These are phyloP conservation scores for Boletellus deceptivus DNA, from an alignment of 1,284 basidiomycete genomes.

Conservation along the genomic window DNA sequence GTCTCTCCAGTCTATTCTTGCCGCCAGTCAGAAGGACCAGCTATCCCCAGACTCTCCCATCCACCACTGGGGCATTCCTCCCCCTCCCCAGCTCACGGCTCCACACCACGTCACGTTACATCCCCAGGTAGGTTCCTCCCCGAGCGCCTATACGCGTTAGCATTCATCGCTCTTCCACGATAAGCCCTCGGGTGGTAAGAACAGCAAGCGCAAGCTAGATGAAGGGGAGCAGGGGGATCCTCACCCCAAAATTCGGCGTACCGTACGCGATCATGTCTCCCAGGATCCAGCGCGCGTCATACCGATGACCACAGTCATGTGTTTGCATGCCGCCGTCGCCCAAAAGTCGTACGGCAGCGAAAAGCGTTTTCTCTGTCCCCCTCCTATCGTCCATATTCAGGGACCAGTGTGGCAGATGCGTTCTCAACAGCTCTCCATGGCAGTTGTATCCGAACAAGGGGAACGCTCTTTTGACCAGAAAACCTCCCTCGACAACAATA, in stretches of 20 bases:
- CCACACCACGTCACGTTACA: constrained; percentile 31
- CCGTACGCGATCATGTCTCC: constrained; percentile 73
- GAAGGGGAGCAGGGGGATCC: constrained; percentile 65
- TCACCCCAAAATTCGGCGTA: constrained; percentile 75
- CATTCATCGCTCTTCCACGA: constrained; percentile 20
- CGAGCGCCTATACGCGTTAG: constrained; percentile 34
- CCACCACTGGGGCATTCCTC: constrained; percentile 41
- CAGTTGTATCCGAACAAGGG: constrained; percentile 80
- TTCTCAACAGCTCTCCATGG: constrained; percentile 78
- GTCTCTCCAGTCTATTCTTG: constrained; percentile 64
- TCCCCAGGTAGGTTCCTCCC: constrained; percentile 28
- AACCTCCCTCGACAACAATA: constrained; percentile 73
- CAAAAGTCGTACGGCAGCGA: constrained; percentile 92
- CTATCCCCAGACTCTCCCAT: constrained; percentile 36
- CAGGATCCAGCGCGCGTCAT: constrained; percentile 69
- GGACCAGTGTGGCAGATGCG: constrained; percentile 81
- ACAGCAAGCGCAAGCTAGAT: constrained; percentile 72
- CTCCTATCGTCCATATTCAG: constrained; percentile 84
- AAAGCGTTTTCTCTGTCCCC: constrained; percentile 88
- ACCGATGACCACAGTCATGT: constrained; percentile 87
- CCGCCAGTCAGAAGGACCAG: constrained; percentile 47
- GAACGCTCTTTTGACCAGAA: constrained; percentile 82
- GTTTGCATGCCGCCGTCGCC: constrained; percentile 84
- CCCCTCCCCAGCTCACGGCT: constrained; percentile 27
- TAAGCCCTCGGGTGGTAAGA: constrained; percentile 34